Percentiles rank a stretch among this genome's conserved stretches.
Conservation (phyloP, 176 grass and related monocot genomes). For the Cenchrus purpureus region DNA sequence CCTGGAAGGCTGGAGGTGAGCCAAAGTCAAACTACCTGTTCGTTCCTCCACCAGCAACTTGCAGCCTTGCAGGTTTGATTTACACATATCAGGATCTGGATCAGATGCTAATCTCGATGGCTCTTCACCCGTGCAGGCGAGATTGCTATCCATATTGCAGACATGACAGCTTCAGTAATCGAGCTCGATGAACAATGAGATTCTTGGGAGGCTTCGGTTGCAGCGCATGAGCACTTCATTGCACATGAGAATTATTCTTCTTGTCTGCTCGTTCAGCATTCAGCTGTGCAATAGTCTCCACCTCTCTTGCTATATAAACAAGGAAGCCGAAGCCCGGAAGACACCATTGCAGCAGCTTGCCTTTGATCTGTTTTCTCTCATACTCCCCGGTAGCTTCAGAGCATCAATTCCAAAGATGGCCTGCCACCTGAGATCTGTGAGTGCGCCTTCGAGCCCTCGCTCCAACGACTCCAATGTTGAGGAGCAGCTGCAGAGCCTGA, state of each 20-base stretch:
- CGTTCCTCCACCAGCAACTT: neutral
- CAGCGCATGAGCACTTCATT: neutral
- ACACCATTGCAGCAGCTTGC: conserved; percentile 21
- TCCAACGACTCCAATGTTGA: neutral
- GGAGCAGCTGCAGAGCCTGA: conserved; percentile 41
- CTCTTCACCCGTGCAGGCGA: neutral
- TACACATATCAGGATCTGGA: neutral
- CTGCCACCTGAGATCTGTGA: conserved; percentile 19
- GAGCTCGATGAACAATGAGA: neutral
- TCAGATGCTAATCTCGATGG: neutral
- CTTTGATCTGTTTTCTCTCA: neutral
- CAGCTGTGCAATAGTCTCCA: neutral
- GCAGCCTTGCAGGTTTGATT: neutral
- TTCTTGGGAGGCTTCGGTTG: neutral
- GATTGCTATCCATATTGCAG: neutral
- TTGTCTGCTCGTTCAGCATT: neutral
- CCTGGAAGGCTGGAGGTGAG: neutral
- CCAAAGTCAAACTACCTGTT: neutral
- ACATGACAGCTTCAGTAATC: conserved; percentile 26
- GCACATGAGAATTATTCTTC: conserved; percentile 15
- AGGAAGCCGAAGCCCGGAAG: neutral
- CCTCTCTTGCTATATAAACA: neutral
- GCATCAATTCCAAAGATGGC: conserved; percentile 14
- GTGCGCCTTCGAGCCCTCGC: conserved; percentile 31
- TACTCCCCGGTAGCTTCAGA: neutral